phyloP scores from a whole-genome alignment of 495 filamentous ascomycete species.

The Neurospora sp. region DNA sequence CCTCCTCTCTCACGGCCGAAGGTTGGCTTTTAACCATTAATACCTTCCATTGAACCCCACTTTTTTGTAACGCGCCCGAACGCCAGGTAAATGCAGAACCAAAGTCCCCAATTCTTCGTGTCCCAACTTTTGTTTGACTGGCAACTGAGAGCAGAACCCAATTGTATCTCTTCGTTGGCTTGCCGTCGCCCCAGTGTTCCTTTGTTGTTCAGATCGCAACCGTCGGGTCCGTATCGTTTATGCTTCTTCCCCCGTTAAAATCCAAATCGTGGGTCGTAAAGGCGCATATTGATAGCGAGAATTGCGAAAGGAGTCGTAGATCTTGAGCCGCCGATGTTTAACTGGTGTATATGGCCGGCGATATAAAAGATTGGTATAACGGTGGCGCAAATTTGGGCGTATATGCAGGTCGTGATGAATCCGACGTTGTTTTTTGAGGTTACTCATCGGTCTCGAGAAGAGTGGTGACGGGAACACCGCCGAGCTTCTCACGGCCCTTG shows the following conservation, averaged over 20 bases:
- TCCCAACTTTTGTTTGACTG: neutral
- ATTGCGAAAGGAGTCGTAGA: neutral
- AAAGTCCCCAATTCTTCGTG: neutral
- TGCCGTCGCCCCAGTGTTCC: neutral
- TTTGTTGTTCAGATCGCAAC: neutral
- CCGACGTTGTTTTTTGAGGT: neutral
- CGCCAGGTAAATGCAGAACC: neutral
- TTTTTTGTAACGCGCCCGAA: neutral
- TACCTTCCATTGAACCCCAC: neutral
- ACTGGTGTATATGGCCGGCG: neutral
- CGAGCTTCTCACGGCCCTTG: slow-evolving; percentile 81
- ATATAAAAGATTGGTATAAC: neutral
- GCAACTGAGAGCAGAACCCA: neutral
- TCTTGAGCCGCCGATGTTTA: neutral
- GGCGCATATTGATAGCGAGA: neutral
- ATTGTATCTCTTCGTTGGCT: neutral
- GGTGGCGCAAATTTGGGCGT: neutral
- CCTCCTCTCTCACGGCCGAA: neutral
- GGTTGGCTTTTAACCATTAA: neutral
- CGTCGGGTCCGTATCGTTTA: neutral
- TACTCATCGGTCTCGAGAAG: slow-evolving; percentile 49
- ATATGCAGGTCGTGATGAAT: neutral
- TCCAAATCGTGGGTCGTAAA: neutral
- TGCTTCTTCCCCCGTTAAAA: neutral
- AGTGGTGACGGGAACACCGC: slow-evolving; percentile 68